Evolutionary conservation across 2,329 filamentous ascomycete species (phyloP).

Genomic region (Biscogniauxia marginata): DNA sequence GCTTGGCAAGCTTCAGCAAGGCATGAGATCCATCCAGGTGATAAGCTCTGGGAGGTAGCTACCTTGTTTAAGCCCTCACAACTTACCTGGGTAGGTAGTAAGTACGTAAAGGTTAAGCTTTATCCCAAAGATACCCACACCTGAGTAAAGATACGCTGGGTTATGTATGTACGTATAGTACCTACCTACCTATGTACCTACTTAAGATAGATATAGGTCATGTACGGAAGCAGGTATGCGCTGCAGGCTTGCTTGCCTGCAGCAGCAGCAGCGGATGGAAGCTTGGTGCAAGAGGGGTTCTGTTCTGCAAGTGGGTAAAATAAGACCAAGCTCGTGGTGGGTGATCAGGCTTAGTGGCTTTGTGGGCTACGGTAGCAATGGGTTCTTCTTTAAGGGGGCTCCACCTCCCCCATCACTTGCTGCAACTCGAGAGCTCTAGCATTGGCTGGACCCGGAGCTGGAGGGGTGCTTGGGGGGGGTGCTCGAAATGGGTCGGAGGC

Average conservation of each 20-base stretch:
- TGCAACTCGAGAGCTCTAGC: constrained; percentile 13
- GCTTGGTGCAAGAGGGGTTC: constrained; percentile 22
- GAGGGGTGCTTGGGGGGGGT: constrained; percentile 15
- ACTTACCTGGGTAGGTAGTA: too few species aligned
- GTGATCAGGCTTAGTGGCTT: constrained; percentile 10
- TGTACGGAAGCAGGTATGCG: constrained; percentile 4
- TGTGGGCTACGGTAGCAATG: constrained; percentile 2
- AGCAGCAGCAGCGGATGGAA: constrained; percentile 16
- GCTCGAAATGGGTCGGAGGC: constrained; percentile 16
- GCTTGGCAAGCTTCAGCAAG: not conserved
- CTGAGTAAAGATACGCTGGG: too few species aligned
- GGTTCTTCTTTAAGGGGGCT: not conserved
- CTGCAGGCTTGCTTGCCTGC: constrained; percentile 6
- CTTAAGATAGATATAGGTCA: constrained; percentile 4
- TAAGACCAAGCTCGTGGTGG: constrained; percentile 18
- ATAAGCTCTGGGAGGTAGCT: not conserved
- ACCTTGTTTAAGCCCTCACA: too few species aligned
- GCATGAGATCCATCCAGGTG: not conserved
- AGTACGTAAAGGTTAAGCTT: not conserved
- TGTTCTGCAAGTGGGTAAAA: constrained; percentile 27
- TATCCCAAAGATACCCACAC: too few species aligned
- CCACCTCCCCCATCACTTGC: not conserved
- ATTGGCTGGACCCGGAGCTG: constrained; percentile 13
- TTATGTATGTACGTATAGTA: not conserved
- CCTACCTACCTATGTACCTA: not conserved